Conservation (phyloP, 345 rosid species). For the Acer negundo region DNA sequence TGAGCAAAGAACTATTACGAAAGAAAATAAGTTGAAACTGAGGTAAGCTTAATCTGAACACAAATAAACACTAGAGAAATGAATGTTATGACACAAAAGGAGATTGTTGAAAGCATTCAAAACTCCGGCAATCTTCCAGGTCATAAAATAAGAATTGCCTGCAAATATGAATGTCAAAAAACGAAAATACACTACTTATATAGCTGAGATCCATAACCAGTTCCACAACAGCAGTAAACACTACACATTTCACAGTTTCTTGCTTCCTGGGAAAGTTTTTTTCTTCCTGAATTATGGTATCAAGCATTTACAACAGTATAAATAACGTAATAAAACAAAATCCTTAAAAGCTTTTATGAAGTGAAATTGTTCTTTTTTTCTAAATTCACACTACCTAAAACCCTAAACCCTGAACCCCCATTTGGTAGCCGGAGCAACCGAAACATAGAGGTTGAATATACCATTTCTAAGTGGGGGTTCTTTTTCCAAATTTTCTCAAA, state of each 20-base stretch:
- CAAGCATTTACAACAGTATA: not conserved
- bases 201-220: not conserved
- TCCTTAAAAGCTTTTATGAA: not conserved
- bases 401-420: constrained; percentile 3
- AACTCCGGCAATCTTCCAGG: not conserved
- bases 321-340: not conserved
- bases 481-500: not conserved
- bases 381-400: too few relatives aligned
- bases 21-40: not conserved
- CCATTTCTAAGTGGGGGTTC: not conserved
- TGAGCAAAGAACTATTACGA: not conserved
- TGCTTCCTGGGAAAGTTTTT: not conserved
- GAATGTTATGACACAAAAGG: not conserved
- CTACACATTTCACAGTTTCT: not conserved
- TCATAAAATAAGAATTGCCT: not conserved
- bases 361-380: too few relatives aligned
- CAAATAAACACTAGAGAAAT: not conserved
- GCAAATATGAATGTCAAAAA: not conserved
- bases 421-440: not conserved
- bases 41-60: not conserved
- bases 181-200: not conserved
- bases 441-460: not conserved
- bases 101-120: not conserved
- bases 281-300: not conserved
- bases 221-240: not conserved